Conservation (phyloP, 768 basidiomycete genomes). For the Termitomyces sp. region DNA sequence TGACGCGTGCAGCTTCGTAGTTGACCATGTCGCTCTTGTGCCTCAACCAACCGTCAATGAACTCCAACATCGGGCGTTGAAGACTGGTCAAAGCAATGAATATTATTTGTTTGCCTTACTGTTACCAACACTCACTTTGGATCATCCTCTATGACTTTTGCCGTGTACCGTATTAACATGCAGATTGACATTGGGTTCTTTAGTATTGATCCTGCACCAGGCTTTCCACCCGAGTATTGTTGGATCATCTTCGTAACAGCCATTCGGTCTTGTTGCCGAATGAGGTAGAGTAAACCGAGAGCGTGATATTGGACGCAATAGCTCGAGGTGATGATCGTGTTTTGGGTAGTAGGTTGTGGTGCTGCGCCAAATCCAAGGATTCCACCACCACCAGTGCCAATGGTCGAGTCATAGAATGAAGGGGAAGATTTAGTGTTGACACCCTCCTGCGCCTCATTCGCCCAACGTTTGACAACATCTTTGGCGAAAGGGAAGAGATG, state of each 20-base stretch:
- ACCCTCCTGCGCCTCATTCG: conserved; percentile 98
- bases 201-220: conserved; percentile 77
- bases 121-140: conserved; percentile 72
- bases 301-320: conserved; percentile 98
- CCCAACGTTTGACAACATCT: conserved; percentile 98
- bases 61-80: conserved; percentile 89
- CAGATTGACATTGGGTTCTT: conserved; percentile 97
- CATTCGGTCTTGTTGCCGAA: conserved; percentile 98
- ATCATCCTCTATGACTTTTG: conserved; percentile 99
- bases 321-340: conserved; percentile 84
- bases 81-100: conserved; percentile 47
- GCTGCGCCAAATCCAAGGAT: conserved; percentile 77
- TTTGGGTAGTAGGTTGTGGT: conserved; percentile 55
- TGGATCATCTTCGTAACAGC: conserved; percentile 99
- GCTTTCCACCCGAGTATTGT: conserved; percentile 88
- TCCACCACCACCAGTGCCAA: conserved; percentile 36
- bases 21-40: conserved; percentile 99
- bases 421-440: conserved; percentile 83
- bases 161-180: conserved; percentile 97
- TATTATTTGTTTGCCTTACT: conserved; percentile 1
- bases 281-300: conserved; percentile 88
- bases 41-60: conserved; percentile 91
- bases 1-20: conserved; percentile 95
- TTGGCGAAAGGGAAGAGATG: conserved; percentile 93
- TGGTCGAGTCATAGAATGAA: conserved; percentile 59